Base-by-base conservation (phyloP, 768 basidiomycete genomes). In the Suillus decipiens region DNA sequence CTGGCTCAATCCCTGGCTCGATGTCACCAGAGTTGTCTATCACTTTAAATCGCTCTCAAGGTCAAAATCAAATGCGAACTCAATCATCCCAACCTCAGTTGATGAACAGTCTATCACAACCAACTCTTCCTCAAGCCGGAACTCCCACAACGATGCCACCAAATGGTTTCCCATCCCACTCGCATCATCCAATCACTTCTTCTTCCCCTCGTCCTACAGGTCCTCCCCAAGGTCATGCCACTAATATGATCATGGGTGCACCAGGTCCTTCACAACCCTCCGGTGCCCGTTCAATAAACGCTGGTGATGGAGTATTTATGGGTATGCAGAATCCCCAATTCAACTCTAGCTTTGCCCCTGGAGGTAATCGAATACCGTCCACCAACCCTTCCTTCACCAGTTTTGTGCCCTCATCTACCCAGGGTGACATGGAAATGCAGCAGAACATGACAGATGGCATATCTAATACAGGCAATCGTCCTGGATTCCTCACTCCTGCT, bases 401-500 rank as follows among this genome's bases (percentile, higher is more conserved):
- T 63, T 74, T 77, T 34, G 76, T 82, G 2, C 75, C 87, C 6
- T 80, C 81, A 5, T 78, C 89, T 31, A 84, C 84, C 57, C 81
- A 78, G 64, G 77, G 80, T 51, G 59, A 64, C 47, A 77, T 82
- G 64, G 86, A 85, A 61, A 77, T 83, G 61, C 66, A 77, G 15
- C 83, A 80, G 63, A 64, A 79, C n/a, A 78, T 80, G 53, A 73
- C 76, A 42, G 73, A 77, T 37, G 77, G 71, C 60, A 79, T 75
- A 39, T 77, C 78, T 42, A 75, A 75, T 48, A 73, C 83, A 19
- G 68, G 80, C 11, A 78, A 72, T 57, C 59, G 28, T 55, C 1
- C 50, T 51, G 59, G 34, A 68, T 68, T 37, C 83, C 83, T 81
- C 14, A 89, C 88, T 0, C 87, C 89, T 2, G 86, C 87, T 2